Conservation (phyloP, 805 yeast species). For the Candida tallmaniae region DNA sequence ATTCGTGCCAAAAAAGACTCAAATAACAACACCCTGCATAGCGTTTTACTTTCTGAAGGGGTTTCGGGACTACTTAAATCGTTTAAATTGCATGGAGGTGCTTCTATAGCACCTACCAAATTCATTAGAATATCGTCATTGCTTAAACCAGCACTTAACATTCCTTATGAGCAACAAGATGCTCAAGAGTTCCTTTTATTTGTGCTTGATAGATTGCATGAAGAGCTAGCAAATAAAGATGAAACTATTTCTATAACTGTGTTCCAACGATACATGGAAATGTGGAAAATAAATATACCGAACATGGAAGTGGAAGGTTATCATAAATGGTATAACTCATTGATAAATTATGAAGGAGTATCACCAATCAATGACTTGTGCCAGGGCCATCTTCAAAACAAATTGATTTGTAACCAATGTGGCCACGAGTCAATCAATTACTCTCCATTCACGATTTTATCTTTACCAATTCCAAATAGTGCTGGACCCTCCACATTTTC, state of each 20-base stretch:
- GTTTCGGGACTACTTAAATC: constrained; percentile 52
- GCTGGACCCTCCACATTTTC: no score
- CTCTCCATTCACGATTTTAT: constrained; percentile 56
- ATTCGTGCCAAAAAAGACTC: constrained; percentile 18
- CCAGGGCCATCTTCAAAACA: constrained; percentile 70
- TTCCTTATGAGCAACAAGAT: constrained; percentile 77
- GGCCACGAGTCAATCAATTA: constrained; percentile 56
- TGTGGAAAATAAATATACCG: constrained; percentile 30
- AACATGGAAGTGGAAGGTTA: constrained; percentile 45
- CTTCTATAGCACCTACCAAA: constrained; percentile 59
- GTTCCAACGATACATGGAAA: constrained; percentile 21
- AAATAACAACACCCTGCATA: constrained; percentile 15
- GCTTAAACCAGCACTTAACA: constrained; percentile 61
- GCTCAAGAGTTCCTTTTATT: constrained; percentile 73
- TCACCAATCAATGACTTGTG: constrained; percentile 64
- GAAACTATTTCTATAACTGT: constrained; percentile 18
- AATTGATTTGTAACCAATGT: constrained; percentile 60
- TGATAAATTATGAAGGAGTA: constrained; percentile 52
- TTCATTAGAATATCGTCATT: constrained; percentile 50
- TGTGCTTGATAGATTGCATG: constrained; percentile 62
- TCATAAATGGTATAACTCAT: constrained; percentile 54
- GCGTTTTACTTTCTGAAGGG: constrained; percentile 42
- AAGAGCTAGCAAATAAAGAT: constrained; percentile 45
- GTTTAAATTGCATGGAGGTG: constrained; percentile 55
- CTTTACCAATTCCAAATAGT: constrained; percentile 54